Evolutionary conservation across 2,329 filamentous ascomycete genomes (phyloP).

Genomic region (Colletotrichum tanaceti): DNA sequence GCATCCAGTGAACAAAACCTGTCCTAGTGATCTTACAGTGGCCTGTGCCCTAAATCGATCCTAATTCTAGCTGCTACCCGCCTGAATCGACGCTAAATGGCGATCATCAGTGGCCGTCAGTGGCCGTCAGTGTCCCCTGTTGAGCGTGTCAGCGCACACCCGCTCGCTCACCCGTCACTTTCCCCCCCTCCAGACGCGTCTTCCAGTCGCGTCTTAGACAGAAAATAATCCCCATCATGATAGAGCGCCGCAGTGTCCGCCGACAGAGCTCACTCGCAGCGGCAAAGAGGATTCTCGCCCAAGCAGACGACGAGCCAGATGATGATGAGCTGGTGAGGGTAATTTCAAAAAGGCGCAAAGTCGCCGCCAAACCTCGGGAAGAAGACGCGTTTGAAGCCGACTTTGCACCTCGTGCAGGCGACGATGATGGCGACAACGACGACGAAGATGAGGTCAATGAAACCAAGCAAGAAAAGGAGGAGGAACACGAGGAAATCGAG

Average conservation of each 20-base stretch:
- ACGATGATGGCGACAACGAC: constrained; percentile 16
- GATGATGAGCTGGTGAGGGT: constrained; percentile 13
- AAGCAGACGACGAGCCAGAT: constrained; percentile 31
- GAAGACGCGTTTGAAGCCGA: constrained; percentile 38
- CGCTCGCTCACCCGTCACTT: not conserved
- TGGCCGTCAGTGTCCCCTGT: not conserved
- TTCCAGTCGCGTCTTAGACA: constrained; percentile 10
- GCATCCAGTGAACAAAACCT: too few relatives aligned
- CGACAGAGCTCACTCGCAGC: constrained; percentile 40
- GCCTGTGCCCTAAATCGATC: constrained; percentile 18
- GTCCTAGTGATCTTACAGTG: not conserved
- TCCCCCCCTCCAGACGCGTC: constrained; percentile 5
- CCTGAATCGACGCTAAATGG: constrained; percentile 32
- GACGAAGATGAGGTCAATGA: constrained; percentile 21
- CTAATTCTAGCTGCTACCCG: not conserved
- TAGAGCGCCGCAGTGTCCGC: constrained; percentile 19
- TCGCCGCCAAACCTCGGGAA: constrained; percentile 9
- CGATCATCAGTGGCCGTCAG: too few relatives aligned
- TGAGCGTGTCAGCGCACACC: not conserved
- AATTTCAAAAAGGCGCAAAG: constrained; percentile 6
- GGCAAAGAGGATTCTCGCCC: constrained; percentile 28
- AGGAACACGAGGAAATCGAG: too few relatives aligned
- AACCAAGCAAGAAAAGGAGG: not conserved
- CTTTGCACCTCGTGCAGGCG: constrained; percentile 17
- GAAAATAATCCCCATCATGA: constrained; percentile 8